These are phyloP conservation scores for Solanum virginianum DNA, from an alignment of 257 asterid genomes.

Conservation along the genomic window DNA sequence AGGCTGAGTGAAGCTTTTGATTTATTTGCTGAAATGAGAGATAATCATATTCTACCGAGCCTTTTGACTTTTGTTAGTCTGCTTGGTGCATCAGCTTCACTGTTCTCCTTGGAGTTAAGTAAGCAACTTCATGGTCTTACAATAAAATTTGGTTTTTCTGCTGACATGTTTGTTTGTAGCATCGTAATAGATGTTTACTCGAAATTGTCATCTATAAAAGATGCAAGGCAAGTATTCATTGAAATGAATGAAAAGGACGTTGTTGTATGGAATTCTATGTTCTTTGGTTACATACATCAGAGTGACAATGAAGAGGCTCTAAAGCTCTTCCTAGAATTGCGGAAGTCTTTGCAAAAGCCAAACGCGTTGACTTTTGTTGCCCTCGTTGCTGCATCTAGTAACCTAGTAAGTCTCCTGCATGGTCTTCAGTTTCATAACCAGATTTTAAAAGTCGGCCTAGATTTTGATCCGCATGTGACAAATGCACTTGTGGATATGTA, in stretches of 20 bases:
- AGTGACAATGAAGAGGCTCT: conserved; percentile 26
- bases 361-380: conserved; percentile 28
- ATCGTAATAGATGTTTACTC: conserved; percentile 29
- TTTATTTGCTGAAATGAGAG: conserved; percentile 28
- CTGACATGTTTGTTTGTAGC: conserved; percentile 24
- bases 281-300: conserved; percentile 18
- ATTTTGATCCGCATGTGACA: conserved; percentile 15
- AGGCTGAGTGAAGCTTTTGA: conserved; percentile 14
- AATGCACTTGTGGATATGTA: conserved; percentile 38
- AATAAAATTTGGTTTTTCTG: conserved; percentile 19
- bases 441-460: conserved; percentile 18
- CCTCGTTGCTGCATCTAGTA: conserved; percentile 13
- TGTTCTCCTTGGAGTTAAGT: conserved; percentile 4
- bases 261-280: conserved; percentile 39
- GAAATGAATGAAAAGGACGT: conserved; percentile 30
- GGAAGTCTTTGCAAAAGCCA: conserved; percentile 5
- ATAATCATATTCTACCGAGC: conserved; percentile 13
- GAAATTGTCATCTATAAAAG: conserved; percentile 9
- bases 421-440: conserved; percentile 37
- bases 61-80: conserved; percentile 24
- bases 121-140: conserved; percentile 30
- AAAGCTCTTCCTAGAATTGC: conserved; percentile 18
- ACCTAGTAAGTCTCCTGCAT: conserved; percentile 15
- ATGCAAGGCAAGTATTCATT: conserved; percentile 23
- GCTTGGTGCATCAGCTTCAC: conserved; percentile 29